Percentiles rank a stretch among this genome's conserved stretches.
Evolutionary conservation across 345 rosid genomes (phyloP).

Genomic region (Lagerstroemia speciosa): DNA sequence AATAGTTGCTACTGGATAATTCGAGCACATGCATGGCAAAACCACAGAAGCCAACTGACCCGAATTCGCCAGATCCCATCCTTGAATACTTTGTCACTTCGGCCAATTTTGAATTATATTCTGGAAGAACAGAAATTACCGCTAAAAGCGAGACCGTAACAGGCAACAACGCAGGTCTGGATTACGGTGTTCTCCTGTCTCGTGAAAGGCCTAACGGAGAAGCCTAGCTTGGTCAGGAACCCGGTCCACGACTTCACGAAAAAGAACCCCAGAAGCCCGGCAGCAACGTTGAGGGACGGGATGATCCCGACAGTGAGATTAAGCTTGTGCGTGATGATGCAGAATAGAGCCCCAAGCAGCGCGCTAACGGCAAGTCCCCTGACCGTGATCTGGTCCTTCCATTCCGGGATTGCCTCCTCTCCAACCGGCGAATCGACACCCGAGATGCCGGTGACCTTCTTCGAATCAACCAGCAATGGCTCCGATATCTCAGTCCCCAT

Average conservation of each 20-base stretch:
- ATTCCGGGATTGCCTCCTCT: constrained; percentile 51
- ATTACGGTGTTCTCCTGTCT: constrained; percentile 91
- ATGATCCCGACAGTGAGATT: constrained; percentile 86
- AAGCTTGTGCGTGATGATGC: constrained; percentile 83
- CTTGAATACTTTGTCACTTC: background rate
- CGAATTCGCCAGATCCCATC: background rate
- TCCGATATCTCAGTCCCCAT: constrained; percentile 60
- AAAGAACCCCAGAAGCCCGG: constrained; percentile 90
- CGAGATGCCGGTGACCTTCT: background rate
- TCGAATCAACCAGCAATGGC: constrained; percentile 31
- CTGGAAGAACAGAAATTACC: constrained; percentile 18
- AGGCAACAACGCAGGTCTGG: constrained; percentile 94
- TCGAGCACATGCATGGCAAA: background rate
- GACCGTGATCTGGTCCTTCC: constrained; percentile 89
- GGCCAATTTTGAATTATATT: background rate
- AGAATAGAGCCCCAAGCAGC: constrained; percentile 59
- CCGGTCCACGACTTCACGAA: constrained; percentile 87
- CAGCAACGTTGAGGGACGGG: constrained; percentile 86
- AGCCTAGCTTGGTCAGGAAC: constrained; percentile 48
- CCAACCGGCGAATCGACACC: constrained; percentile 8
- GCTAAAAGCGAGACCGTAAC: constrained; percentile 88
- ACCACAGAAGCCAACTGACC: background rate
- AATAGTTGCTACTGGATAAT: background rate
- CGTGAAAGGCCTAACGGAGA: constrained; percentile 56
- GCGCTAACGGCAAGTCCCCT: constrained; percentile 71